phyloP scores from a whole-genome alignment of 208 protist species.

The Sergeia podlipaevii region DNA sequence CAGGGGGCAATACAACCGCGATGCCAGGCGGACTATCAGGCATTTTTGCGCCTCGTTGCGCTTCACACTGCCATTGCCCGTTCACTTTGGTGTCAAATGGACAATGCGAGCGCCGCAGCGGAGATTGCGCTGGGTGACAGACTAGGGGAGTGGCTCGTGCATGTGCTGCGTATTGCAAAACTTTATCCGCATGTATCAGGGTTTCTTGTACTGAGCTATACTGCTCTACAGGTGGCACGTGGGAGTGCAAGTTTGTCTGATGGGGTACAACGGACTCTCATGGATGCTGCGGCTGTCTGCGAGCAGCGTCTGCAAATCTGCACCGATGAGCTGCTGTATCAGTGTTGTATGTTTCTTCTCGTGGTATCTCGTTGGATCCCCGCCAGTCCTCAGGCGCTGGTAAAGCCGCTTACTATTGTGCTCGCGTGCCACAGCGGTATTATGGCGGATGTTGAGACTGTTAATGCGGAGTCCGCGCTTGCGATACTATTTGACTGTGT shows the following conservation, averaged over 20 bases:
- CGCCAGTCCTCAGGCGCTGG: not conserved
- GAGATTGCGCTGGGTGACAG: not conserved
- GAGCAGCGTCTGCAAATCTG: slow-evolving; percentile 17
- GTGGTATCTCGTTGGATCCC: not conserved
- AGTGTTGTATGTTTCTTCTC: slow-evolving; percentile 16
- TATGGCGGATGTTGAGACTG: no score
- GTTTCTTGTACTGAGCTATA: no score
- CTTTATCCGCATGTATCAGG: slow-evolving; percentile 2
- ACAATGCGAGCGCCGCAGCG: not conserved
- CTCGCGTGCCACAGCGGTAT: no score
- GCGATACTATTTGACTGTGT: no score
- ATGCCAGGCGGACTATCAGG: not conserved
- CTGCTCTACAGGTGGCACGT: no score
- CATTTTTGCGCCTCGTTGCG: slow-evolving; percentile 4
- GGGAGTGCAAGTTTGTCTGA: no score
- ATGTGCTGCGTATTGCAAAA: not conserved
- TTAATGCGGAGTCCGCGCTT: no score
- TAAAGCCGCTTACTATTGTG: no score
- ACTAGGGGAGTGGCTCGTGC: slow-evolving; percentile 7
- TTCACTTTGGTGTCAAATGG: not conserved
- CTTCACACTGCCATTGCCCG: slow-evolving; percentile 5
- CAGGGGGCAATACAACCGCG: not conserved
- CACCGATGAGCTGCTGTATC: slow-evolving; percentile 36
- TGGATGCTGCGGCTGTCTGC: no score
- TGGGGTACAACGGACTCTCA: no score